Base-by-base conservation (phyloP, 768 basidiomycete genomes). In the Kwoniella heveanensis region DNA sequence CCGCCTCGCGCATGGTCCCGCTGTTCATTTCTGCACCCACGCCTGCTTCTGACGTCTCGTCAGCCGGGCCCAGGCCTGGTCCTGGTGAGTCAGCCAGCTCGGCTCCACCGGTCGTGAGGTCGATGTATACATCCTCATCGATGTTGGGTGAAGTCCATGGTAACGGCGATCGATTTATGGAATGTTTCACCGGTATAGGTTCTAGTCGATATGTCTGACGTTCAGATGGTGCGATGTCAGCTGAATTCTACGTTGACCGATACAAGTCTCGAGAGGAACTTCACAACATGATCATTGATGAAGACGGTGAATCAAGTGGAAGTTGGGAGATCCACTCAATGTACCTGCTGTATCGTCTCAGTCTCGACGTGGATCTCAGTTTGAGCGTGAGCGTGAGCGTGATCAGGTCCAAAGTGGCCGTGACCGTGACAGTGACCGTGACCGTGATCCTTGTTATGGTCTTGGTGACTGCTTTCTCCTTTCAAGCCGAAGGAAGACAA, bases 331-430 rank as follows among this genome's bases (percentile, higher is more conserved):
- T n/a, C n/a, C n/a, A n/a, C n/a, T n/a, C n/a, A n/a, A 30, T 44
- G 25, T 25, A 64, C 62, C 62, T 64, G 32, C 25, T 57, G 62
- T 26, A 64, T 57, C 32, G 55, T 64, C 27, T 64, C 62, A 8
- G 62, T 64, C 24, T 64, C 32, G 13, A 64, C 49, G 46, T 53
- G 62, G 15, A 64, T 57, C 27, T 64, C 62, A 8, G 60, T 56
- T 44, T 62, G 54, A 15, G 48, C 56, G 0, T 44, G 39, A 37
- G 47, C 32, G 15, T 17, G n/a, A 22, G 27, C 15, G n/a, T n/a
- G n/a, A n/a, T n/a, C n/a, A n/a, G n/a, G n/a, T 19, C 15, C 26
- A 32, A 22, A 49, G 48, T 19, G 26, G 24, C 22, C 30, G 8
- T 9, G 17, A 58, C 4, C 13, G 17, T 21, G 48, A n/a, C n/a